Percentiles rank a stretch among this genome's conserved stretches.
Evolutionary conservation across 352 stramenopile genomes (phyloP).

Genomic region (Phytophthora chlamydospora): DNA sequence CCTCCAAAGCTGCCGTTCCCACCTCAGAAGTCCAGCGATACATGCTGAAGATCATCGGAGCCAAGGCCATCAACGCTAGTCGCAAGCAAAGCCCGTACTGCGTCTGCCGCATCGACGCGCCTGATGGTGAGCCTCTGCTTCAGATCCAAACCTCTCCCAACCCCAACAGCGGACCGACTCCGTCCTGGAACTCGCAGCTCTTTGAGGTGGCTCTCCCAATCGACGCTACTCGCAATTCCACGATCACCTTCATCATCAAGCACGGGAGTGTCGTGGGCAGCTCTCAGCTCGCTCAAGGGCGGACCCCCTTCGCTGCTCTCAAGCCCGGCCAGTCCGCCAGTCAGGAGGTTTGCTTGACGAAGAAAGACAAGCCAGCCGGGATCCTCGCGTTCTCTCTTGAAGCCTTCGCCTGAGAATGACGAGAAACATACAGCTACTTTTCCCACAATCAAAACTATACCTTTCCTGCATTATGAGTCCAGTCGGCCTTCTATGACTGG

Average conservation of each 20-base stretch:
- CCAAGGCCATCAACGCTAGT: conserved; percentile 1
- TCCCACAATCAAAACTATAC: background rate
- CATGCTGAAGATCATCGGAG: conserved; percentile 11
- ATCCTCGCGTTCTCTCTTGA: conserved; percentile 4
- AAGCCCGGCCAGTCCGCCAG: background rate
- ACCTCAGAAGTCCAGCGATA: conserved; percentile 10
- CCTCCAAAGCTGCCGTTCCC: conserved; percentile 4
- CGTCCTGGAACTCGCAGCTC: conserved; percentile 9
- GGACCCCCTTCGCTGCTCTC: background rate
- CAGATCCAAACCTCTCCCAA: conserved; percentile 8
- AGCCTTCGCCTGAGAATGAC: conserved; percentile 7
- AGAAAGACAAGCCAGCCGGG: conserved; percentile 11
- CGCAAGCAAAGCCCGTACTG: conserved; percentile 9
- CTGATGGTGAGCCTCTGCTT: conserved; percentile 2
- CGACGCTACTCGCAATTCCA: background rate
- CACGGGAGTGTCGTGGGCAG: background rate
- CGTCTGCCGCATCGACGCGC: conserved; percentile 8
- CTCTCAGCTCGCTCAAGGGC: conserved; percentile 1
- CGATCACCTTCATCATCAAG: conserved; percentile 3
- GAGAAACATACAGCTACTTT: background rate
- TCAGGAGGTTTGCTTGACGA: conserved; percentile 1
- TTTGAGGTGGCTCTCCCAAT: conserved; percentile 7
- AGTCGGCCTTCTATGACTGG: conserved; percentile 39
- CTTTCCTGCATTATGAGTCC: background rate
- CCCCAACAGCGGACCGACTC: background rate